Evolutionary conservation across 2,329 filamentous ascomycete genomes (phyloP).

Genomic region (Aureobasidium sp.): DNA sequence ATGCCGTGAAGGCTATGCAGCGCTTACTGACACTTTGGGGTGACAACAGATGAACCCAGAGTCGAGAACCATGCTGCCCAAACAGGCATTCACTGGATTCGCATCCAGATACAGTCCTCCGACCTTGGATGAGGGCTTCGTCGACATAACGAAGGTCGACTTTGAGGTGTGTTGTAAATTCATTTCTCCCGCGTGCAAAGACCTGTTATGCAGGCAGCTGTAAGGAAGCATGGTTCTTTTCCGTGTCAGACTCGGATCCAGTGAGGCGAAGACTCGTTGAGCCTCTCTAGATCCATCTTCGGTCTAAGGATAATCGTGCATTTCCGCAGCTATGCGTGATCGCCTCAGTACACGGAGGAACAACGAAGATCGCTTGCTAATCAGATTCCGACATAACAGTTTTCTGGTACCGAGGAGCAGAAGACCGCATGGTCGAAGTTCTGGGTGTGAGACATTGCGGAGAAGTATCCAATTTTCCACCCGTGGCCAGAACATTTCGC

Average conservation of each 20-base stretch:
- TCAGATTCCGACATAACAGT: constrained; percentile 33
- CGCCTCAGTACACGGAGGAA: neutral
- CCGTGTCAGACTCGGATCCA: neutral
- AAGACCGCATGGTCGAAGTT: constrained; percentile 67
- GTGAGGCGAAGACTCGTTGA: neutral
- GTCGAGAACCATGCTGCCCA: constrained; percentile 63
- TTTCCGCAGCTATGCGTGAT: neutral
- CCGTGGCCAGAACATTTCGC: neutral
- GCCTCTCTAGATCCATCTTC: neutral
- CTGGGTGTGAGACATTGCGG: constrained; percentile 49
- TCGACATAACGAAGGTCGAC: constrained; percentile 66
- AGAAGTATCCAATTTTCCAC: neutral
- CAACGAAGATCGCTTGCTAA: neutral
- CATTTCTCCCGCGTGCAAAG: neutral
- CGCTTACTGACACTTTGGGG: constrained; percentile 3
- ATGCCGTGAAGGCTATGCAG: neutral
- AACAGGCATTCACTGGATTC: constrained; percentile 74
- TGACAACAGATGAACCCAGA: constrained; percentile 73
- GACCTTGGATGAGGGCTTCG: constrained; percentile 68
- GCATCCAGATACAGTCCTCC: constrained; percentile 67
- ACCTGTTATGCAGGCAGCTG: neutral
- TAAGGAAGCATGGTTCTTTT: neutral
- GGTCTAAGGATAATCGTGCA: neutral
- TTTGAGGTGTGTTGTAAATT: constrained; percentile 53
- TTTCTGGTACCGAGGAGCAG: constrained; percentile 62